phyloP scores from a whole-genome alignment of 2,329 filamentous ascomycete genomes.

The Calonectria hongkongensis region DNA sequence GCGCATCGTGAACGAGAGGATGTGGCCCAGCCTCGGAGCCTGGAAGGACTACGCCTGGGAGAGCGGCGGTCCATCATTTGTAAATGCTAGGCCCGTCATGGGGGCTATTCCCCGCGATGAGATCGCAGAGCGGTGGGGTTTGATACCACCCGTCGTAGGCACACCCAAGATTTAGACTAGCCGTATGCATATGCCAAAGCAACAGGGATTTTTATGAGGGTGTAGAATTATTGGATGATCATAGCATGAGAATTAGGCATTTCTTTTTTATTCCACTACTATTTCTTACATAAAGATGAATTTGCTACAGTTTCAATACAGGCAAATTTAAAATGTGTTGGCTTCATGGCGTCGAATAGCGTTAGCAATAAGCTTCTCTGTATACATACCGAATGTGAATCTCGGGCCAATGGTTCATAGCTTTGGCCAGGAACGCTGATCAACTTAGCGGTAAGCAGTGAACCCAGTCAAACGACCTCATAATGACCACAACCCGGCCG shows the following conservation, averaged over 20 bases:
- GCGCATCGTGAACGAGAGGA: slow-evolving; percentile 60
- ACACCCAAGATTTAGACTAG: slow-evolving; percentile 54
- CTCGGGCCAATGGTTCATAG: neutral
- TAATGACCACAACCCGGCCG: neutral
- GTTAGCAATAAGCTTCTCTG: neutral
- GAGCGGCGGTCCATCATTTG: slow-evolving; percentile 71
- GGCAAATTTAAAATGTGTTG: neutral
- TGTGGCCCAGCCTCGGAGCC: slow-evolving; percentile 75
- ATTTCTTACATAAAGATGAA: too few relatives aligned
- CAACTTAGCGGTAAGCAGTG: neutral
- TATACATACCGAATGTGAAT: neutral
- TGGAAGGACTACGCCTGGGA: slow-evolving; percentile 81
- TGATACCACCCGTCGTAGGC: slow-evolving; percentile 52
- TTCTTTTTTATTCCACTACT: neutral
- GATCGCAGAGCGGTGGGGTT: slow-evolving; percentile 48
- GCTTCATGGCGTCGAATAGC: neutral
- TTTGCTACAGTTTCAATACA: too few relatives aligned
- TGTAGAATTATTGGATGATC: slow-evolving; percentile 18
- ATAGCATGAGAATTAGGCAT: slow-evolving; percentile 9
- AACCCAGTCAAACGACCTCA: neutral
- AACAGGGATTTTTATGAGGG: neutral
- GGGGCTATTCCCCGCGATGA: slow-evolving; percentile 58
- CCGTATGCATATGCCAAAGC: neutral
- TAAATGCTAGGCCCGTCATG: slow-evolving; percentile 59
- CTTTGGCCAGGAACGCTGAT: neutral